phyloP scores from a whole-genome alignment of 1,284 basidiomycete species.

The Leccinum colubrinum region DNA sequence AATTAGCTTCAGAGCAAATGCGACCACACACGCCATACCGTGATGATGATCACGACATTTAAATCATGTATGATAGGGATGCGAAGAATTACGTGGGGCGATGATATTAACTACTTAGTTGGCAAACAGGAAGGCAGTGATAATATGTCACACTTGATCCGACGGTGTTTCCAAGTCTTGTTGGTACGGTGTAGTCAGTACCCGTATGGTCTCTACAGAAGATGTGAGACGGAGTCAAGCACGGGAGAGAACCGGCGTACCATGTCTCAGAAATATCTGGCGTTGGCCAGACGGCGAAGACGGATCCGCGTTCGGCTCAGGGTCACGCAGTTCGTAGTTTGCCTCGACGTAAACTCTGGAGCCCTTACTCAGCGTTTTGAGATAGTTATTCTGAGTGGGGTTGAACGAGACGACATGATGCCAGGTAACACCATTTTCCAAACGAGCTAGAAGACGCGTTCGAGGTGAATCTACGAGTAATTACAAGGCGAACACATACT shows the following conservation, averaged over 20 bases:
- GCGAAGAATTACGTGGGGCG: neutral
- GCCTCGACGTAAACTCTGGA: conserved; percentile 76
- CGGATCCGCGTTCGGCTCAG: conserved; percentile 60
- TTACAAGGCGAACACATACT: conserved; percentile 39
- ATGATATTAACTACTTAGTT: conserved; percentile 3
- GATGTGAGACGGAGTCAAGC: conserved; percentile 13
- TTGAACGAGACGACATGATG: conserved; percentile 74
- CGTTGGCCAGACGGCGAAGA: conserved; percentile 65
- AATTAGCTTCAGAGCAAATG: conserved; percentile 26
- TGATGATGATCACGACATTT: conserved; percentile 29
- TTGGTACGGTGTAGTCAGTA: conserved; percentile 23
- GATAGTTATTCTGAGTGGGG: conserved; percentile 53
- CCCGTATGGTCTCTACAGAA: conserved; percentile 26
- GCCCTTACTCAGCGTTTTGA: conserved; percentile 65
- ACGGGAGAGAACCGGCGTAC: conserved; percentile 37
- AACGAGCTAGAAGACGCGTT: conserved; percentile 43
- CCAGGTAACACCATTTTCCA: conserved; percentile 60
- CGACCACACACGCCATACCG: conserved; percentile 25
- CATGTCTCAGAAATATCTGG: conserved; percentile 77
- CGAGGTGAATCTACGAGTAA: neutral
- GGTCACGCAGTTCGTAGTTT: conserved; percentile 69
- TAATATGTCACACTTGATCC: conserved; percentile 24
- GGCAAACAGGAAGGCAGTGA: neutral
- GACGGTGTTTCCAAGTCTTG: conserved; percentile 21
- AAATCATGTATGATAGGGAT: conserved; percentile 21